Evolutionary conservation across 2,329 filamentous ascomycete genomes (phyloP).

Genomic region (Zymoseptoria passerinii): DNA sequence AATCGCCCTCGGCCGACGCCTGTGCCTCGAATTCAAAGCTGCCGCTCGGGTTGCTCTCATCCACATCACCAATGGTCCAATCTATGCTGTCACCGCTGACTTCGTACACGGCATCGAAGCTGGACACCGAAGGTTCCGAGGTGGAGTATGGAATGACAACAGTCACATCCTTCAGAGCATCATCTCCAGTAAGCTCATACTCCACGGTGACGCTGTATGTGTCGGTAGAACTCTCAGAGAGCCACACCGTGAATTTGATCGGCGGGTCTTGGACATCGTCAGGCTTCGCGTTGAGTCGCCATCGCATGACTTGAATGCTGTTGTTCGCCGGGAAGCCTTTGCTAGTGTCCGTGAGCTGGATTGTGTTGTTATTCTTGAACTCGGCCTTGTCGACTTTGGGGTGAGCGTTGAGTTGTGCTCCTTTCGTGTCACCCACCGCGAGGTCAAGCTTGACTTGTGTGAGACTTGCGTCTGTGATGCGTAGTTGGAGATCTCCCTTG

Average conservation of each 20-base stretch:
- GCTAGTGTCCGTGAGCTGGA: constrained; percentile 80
- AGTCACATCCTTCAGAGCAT: constrained; percentile 71
- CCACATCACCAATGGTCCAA: constrained; percentile 83
- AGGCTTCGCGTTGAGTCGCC: constrained; percentile 74
- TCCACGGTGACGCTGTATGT: constrained; percentile 89
- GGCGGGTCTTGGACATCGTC: constrained; percentile 76
- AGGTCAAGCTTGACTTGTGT: constrained; percentile 87
- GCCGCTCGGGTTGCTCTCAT: constrained; percentile 72
- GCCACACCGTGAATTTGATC: constrained; percentile 96
- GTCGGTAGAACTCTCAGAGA: constrained; percentile 73
- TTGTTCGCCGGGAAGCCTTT: constrained; percentile 95
- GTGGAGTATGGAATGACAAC: constrained; percentile 81
- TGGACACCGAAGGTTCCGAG: constrained; percentile 79
- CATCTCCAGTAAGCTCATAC: constrained; percentile 81
- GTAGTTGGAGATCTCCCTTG: constrained; percentile 85
- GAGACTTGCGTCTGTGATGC: constrained; percentile 78
- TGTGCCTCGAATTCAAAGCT: constrained; percentile 94
- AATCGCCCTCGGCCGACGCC: constrained; percentile 80
- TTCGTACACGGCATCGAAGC: constrained; percentile 90
- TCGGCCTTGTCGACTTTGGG: constrained; percentile 88
- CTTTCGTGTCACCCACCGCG: constrained; percentile 65
- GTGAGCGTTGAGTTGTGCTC: constrained; percentile 88
- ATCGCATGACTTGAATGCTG: constrained; percentile 83
- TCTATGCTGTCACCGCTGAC: constrained; percentile 87
- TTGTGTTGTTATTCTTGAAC: constrained; percentile 73